A percentile compares a stretch with the other conserved stretches of the same genome.
Evolutionary conservation across 371 early-diverging fungal genomes (phyloP).

Genomic region (Mortierella sp.): DNA sequence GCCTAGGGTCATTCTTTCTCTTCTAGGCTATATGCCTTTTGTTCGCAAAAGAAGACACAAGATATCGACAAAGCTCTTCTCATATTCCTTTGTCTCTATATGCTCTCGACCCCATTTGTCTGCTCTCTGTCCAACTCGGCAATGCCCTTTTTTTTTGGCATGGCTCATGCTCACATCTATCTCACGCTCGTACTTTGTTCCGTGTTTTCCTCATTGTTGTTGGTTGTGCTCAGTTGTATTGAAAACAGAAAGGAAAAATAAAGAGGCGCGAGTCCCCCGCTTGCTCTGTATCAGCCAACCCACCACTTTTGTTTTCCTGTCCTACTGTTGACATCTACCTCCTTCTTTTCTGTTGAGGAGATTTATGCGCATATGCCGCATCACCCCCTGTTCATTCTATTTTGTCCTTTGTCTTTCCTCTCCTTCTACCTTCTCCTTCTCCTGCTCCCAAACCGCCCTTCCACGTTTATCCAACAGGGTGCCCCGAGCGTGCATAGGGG

Average conservation of each 20-base stretch:
- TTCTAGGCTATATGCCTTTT: not conserved
- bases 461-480: not conserved
- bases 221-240: too few species aligned
- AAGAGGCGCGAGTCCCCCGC: not conserved
- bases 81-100: not conserved
- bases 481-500: constrained; percentile 6
- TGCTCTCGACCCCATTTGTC: not conserved
- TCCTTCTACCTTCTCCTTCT: not conserved
- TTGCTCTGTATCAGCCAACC: too few species aligned
- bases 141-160: too few species aligned
- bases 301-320: not conserved
- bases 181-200: too few species aligned
- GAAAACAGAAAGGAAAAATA: too few species aligned
- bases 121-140: too few species aligned
- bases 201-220: too few species aligned
- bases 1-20: not conserved
- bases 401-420: not conserved
- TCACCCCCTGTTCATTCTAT: not conserved
- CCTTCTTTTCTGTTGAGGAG: constrained; percentile 12
- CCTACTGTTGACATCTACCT: not conserved
- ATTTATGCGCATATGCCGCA: constrained; percentile 24
- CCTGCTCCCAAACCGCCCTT: constrained; percentile 3
- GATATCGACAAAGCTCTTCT: not conserved
- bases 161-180: too few species aligned
- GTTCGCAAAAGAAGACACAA: too few species aligned